These are phyloP conservation scores for Pyrenophora teres DNA, from an alignment of 2,329 filamentous ascomycete species.

Conservation along the genomic window DNA sequence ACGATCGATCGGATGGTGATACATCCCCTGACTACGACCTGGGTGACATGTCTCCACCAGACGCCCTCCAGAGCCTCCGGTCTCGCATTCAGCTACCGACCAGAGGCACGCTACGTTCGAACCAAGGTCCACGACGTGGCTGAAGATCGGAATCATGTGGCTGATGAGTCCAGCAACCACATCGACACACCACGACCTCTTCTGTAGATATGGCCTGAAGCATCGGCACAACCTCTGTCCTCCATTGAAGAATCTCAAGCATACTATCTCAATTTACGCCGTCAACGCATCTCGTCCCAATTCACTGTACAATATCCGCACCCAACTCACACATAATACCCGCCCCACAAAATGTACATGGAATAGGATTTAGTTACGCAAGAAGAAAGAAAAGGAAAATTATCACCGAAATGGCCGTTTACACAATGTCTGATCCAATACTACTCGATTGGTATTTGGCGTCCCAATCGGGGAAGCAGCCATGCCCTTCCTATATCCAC, in stretches of 20 bases:
- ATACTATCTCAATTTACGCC: too few relatives aligned
- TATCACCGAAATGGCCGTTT: neutral
- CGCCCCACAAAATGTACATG: neutral
- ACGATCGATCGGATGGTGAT: neutral
- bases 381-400: neutral
- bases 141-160: neutral
- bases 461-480: too few relatives aligned
- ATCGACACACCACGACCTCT: too few relatives aligned
- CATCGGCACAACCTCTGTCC: too few relatives aligned
- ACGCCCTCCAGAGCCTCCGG: slow-evolving; percentile 9
- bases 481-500: too few relatives aligned
- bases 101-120: slow-evolving; percentile 4
- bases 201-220: too few relatives aligned
- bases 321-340: neutral
- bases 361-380: neutral
- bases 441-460: too few relatives aligned
- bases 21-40: neutral
- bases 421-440: neutral
- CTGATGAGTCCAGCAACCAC: too few relatives aligned
- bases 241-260: too few relatives aligned
- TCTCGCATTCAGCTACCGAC: slow-evolving; percentile 12
- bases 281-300: neutral
- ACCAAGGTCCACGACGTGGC: neutral
- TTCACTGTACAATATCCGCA: neutral
- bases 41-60: slow-evolving; percentile 7